phyloP scores from a whole-genome alignment of 2,329 filamentous ascomycete genomes.

The Fusarium haematococcum region DNA sequence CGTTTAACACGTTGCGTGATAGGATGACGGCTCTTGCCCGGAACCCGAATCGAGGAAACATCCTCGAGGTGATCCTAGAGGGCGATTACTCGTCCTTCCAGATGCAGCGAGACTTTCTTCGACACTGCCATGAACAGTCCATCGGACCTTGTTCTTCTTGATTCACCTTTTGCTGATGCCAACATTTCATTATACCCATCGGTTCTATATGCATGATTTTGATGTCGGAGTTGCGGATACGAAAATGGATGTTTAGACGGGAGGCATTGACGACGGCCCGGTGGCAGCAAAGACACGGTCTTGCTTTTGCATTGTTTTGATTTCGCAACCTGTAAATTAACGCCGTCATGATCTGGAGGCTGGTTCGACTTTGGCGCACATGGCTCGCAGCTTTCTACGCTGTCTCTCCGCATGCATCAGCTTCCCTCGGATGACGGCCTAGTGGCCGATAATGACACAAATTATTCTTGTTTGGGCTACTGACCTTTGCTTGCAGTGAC shows the following conservation, averaged over 20 bases:
- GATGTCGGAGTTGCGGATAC: constrained; percentile 30
- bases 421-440: constrained; percentile 35
- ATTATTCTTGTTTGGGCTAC: constrained; percentile 35
- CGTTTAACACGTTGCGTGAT: constrained; percentile 67
- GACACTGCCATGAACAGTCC: constrained; percentile 60
- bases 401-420: constrained; percentile 7
- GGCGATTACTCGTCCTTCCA: constrained; percentile 84
- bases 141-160: constrained; percentile 50
- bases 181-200: constrained; percentile 13
- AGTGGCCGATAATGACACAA: constrained; percentile 44
- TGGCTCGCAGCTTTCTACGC: constrained; percentile 3
- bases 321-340: constrained; percentile 41
- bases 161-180: not conserved
- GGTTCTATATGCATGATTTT: constrained; percentile 15
- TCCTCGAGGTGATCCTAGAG: constrained; percentile 78
- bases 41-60: constrained; percentile 48
- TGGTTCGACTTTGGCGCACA: constrained; percentile 25
- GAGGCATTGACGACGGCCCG: constrained; percentile 2
- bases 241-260: constrained; percentile 22
- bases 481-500: constrained; percentile 48
- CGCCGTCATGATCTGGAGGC: constrained; percentile 37
- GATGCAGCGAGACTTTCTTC: constrained; percentile 74
- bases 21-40: constrained; percentile 66
- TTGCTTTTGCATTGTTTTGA: constrained; percentile 7
- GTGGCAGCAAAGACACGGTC: constrained; percentile 17